phyloP scores from a whole-genome alignment of 148 eudicot genomes.

The Bassia scoparia region DNA sequence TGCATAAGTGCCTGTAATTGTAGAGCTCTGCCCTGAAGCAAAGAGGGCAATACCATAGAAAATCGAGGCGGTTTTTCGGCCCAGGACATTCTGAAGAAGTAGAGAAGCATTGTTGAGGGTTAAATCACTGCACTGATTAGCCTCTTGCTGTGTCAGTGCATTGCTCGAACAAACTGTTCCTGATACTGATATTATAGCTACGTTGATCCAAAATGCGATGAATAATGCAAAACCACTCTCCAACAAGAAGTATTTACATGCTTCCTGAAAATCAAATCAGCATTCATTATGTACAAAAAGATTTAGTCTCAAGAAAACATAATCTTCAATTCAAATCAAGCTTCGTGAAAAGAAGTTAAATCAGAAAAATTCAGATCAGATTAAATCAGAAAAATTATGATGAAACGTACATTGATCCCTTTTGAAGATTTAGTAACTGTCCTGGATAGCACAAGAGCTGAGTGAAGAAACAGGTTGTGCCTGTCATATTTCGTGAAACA shows the following conservation, averaged over 20 bases:
- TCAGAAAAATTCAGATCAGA: too few species aligned
- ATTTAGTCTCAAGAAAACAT: too few species aligned
- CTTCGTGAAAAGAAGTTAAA: too few species aligned
- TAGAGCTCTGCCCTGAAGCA: conserved; percentile 94
- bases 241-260: conserved; percentile 70
- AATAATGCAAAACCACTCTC: conserved; percentile 84
- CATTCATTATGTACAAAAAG: too few species aligned
- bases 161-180: conserved; percentile 58
- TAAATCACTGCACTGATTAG: conserved; percentile 47
- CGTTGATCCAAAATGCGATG: conserved; percentile 74
- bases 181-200: conserved; percentile 67
- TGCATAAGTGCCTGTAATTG: conserved; percentile 93
- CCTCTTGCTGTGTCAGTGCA: conserved; percentile 29
- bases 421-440: conserved; percentile 51
- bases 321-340: too few species aligned
- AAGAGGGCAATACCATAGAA: conserved; percentile 73
- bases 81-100: conserved; percentile 81
- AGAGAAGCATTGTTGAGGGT: conserved; percentile 78
- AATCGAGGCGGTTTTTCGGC: conserved; percentile 52
- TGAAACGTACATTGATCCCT: conserved; percentile 35
- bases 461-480: conserved; percentile 78
- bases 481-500: conserved; percentile 27
- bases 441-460: conserved; percentile 72
- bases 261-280: conserved; percentile 55
- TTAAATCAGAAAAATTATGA: neutral